Evolutionary conservation across 305 asterid species (phyloP), one percentile per base, ranked within the genome.

Genomic region (Vinca major): DNA sequence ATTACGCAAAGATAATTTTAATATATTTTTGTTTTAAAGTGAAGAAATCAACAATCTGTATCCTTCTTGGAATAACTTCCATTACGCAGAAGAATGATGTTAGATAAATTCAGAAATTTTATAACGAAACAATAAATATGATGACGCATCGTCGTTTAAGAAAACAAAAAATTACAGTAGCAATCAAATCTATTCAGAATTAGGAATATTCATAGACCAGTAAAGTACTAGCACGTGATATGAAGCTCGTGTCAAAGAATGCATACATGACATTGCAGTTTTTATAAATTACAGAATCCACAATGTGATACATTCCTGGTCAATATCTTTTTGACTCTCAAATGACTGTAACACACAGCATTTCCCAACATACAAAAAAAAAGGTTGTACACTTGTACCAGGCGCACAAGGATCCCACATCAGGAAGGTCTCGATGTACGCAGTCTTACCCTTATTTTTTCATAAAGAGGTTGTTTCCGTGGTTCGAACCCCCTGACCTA

Each of bases 1-100:
- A 63, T 43, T 51, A 45, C 54, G 44, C 61, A 61, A 65, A 70
- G 50, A 50, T 52, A 10, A 12, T 48, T 48, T 10, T 48, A 48
- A 48, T 0, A 48, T 10, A 40, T 6, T 40, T 10, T 1, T 1
- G 3, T 10, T 10, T 11, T 10, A 48, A 1, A 48, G 2, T 11
- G 0, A 4, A 48, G 12, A 48, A 11, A 44, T 2, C 1, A 11
- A 48, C 2, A 48, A 50, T 26, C 26, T n/a, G 49, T 17, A 54
- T 66, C 60, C 41, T n/a, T n/a, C n/a, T n/a, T n/a, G n/a, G n/a
- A n/a, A n/a, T n/a, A n/a, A n/a, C n/a, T n/a, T n/a, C n/a, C n/a
- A n/a, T n/a, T n/a, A n/a, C n/a, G n/a, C n/a, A n/a, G 11, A 2
- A 47, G 16, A 11, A 10, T 47, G 12, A 10, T 10, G 3, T 47